A percentile compares a stretch with the other conserved stretches of the same genome.
Evolutionary conservation across 148 eudicot genomes (phyloP).

Genomic region (Arctostaphylos glauca): DNA sequence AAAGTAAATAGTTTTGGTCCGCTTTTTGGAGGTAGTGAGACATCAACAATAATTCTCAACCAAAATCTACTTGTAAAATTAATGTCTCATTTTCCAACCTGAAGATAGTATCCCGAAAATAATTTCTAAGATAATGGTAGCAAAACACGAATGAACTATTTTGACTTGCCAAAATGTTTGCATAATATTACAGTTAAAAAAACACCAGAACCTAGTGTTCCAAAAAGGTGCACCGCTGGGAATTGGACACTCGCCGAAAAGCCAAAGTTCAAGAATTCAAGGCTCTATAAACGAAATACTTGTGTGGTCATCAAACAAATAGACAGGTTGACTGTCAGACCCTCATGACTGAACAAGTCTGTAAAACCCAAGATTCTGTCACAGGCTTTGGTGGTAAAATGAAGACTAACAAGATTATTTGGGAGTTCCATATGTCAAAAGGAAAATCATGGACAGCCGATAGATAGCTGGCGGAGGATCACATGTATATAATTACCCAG

Average conservation of each 20-base stretch:
- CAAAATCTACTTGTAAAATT: background rate
- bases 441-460: no score
- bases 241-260: background rate
- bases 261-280: background rate
- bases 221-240: background rate
- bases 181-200: background rate
- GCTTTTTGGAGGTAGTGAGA: background rate
- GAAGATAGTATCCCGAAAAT: background rate
- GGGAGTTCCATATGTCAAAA: no score
- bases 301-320: background rate
- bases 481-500: no score
- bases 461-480: no score
- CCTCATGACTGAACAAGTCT: background rate
- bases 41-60: background rate
- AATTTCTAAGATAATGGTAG: background rate
- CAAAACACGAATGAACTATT: background rate
- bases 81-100: background rate
- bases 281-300: background rate
- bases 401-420: background rate
- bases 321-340: background rate
- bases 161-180: background rate
- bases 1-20: background rate
- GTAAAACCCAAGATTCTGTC: background rate
- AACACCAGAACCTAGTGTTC: background rate
- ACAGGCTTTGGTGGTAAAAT: background rate